Evolutionary conservation across 2,329 filamentous ascomycete species (phyloP), one percentile per base, ranked within the genome.

Genomic region (Kalmusia sp.): DNA sequence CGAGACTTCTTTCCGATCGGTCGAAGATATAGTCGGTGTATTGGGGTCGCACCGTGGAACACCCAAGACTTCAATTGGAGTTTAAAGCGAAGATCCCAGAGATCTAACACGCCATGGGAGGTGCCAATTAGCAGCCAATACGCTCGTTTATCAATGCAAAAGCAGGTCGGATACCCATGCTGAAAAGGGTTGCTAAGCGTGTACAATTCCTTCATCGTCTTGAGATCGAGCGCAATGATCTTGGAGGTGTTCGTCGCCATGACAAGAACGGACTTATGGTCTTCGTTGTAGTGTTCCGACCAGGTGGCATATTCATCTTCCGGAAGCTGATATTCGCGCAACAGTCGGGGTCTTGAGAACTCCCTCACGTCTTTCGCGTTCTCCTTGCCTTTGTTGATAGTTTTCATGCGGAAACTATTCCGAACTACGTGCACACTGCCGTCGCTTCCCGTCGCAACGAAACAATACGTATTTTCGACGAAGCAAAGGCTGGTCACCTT

Each of bases 71-170:
- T 92, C 21, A 98, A 80, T 19, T 92, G 86, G 64, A 98, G 84
- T 61, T 87, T 89, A 80, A 99, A 99, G n/a, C 95, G 89, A 34
- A 99, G 81, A 74, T 99, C 95, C 95, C 95, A 99, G 1, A 99
- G 82, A 69, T 96, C 90, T 6, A 99, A 80, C 24, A 98, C 88
- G 30, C 96, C 95, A 70, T 98, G 93, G 0, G 92, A 91, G 0
- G 96, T 99, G 30, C 93, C 95, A 0, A 98, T 78, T 1, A 96
- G 83, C 3, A 99, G 80, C 95, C 95, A 99, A 68, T 95, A 92
- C 45, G 90, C 88, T 69, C 88, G 91, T 52, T 86, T 84, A 67
- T 97, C 92, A 27, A 96, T 83, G 65, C 90, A 93, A 74, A 99
- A 97, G 62, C 91, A 95, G 0, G 91, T 97, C 1, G 92, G 91